Evolutionary conservation across 2,329 filamentous ascomycete species (phyloP).

Genomic region (Cercospora beticola): DNA sequence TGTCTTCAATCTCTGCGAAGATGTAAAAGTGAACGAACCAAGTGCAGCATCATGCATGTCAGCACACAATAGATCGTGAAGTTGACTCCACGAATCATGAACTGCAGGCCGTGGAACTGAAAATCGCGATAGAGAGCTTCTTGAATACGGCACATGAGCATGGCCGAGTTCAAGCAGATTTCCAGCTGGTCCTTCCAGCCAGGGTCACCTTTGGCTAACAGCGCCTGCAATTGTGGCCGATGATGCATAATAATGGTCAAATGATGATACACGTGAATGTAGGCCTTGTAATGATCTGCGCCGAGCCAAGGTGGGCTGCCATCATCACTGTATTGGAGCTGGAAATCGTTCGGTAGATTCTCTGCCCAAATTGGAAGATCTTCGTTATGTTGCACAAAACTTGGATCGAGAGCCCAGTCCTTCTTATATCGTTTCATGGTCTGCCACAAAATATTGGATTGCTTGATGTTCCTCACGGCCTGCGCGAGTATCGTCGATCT

Average conservation of each 20-base stretch:
- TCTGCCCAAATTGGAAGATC: conserved; percentile 73
- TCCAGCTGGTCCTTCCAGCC: conserved; percentile 88
- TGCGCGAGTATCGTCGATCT: conserved; percentile 81
- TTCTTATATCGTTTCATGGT: conserved; percentile 71
- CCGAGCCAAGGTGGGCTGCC: conserved; percentile 75
- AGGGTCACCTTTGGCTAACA: conserved; percentile 73
- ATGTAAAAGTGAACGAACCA: conserved; percentile 60
- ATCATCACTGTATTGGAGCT: conserved; percentile 73
- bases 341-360: conserved; percentile 75
- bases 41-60: conserved; percentile 87
- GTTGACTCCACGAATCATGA: conserved; percentile 91
- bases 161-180: conserved; percentile 80
- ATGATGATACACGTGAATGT: conserved; percentile 86
- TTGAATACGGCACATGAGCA: conserved; percentile 79
- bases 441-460: conserved; percentile 72
- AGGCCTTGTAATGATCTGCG: conserved; percentile 81
- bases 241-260: conserved; percentile 83
- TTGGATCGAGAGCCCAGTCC: conserved; percentile 84
- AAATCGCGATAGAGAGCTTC: conserved; percentile 76
- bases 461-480: conserved; percentile 73
- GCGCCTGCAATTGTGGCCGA: conserved; percentile 73
- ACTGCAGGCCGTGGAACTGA: conserved; percentile 76
- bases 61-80: conserved; percentile 92
- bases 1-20: not conserved
- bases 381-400: conserved; percentile 76